Evolutionary conservation across 2,329 filamentous ascomycete species (phyloP).

Genomic region (Scedosporium dehoogii): DNA sequence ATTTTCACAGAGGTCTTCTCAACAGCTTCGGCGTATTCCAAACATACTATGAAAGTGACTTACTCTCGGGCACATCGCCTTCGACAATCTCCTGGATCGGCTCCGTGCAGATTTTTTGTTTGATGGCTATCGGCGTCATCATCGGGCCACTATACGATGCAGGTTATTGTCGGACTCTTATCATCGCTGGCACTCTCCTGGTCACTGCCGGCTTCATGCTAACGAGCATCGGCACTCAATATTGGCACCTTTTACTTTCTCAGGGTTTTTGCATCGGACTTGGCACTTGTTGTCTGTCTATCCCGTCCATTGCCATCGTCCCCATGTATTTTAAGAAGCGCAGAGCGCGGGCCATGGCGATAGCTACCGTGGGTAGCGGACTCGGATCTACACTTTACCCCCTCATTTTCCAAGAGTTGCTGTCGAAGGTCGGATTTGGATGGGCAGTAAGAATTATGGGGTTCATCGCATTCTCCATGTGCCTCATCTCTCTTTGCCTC

Average conservation of each 20-base stretch:
- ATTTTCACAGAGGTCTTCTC: slow-evolving; percentile 24
- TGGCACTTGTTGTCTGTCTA: slow-evolving; percentile 30
- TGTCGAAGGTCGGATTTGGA: slow-evolving; percentile 15
- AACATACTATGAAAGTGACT: slow-evolving; percentile 35
- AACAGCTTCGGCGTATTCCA: slow-evolving; percentile 44
- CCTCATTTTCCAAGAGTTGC: slow-evolving; percentile 9
- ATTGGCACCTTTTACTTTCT: slow-evolving; percentile 34
- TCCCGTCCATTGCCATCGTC: slow-evolving; percentile 24
- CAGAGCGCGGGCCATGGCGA: slow-evolving; percentile 20
- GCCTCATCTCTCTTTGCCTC: slow-evolving; percentile 18
- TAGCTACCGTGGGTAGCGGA: slow-evolving; percentile 21
- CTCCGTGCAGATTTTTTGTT: slow-evolving; percentile 34
- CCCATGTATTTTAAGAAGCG: slow-evolving; percentile 21
- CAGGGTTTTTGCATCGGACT: slow-evolving; percentile 35
- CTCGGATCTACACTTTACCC: slow-evolving; percentile 22
- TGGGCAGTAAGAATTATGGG: slow-evolving; percentile 19
- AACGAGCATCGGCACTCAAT: slow-evolving; percentile 23
- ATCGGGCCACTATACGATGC: slow-evolving; percentile 36
- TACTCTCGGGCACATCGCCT: slow-evolving; percentile 23
- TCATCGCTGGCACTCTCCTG: slow-evolving; percentile 29
- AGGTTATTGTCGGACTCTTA: slow-evolving; percentile 30
- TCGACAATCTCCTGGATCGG: slow-evolving; percentile 29
- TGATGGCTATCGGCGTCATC: slow-evolving; percentile 21
- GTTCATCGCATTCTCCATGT: slow-evolving; percentile 20
- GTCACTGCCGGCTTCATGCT: slow-evolving; percentile 37